Evolutionary conservation across 306 rosid species (phyloP), one percentile per base, ranked within the genome.

Genomic region (Castanopsis chinensis): DNA sequence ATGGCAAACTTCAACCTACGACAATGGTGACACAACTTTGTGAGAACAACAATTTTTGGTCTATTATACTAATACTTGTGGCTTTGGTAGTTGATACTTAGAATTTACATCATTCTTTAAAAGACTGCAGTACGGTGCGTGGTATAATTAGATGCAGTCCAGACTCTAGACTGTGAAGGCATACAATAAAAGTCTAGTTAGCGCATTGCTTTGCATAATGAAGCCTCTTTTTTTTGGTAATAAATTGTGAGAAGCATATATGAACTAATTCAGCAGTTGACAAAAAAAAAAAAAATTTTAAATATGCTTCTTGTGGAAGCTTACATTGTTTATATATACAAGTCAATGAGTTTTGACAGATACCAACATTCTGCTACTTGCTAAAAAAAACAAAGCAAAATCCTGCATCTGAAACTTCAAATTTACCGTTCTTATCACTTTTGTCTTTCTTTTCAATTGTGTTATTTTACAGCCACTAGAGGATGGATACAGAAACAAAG

Each of bases 401-500:
- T 76, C 72, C 81, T 71, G 88, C 85, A 73, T 84, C 74, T 72
- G 79, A 57, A 69, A 71, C 73, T 75, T 82, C 86, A 87, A 28
- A 78, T 80, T 55, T 83, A 83, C 64, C 4, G 21, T 70, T 80
- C 53, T 84, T 69, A 11, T 37, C 79, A 73, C 68, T 77, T 81
- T 72, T 78, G 76, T 80, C 84, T 83, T 80, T 81, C 76, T 60
- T 56, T 27, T 23, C 69, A 73, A 83, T 82, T 87, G 85, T 61
- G 82, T 87, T 88, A 89, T 88, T 86, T 79, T 89, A 94, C 97
- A 88, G 58, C 86, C 88, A 79, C 87, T 72, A 43, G 81, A 79
- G 91, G 84, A 76, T 73, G 68, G 82, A 71, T 43, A 79, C 69
- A 83, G 83, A 87, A 82, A 86, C 58, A 65, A 85, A 79, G 86